These are phyloP conservation scores for Talinum fruticosum DNA, from an alignment of 148 eudicot genomes.

Conservation along the genomic window DNA sequence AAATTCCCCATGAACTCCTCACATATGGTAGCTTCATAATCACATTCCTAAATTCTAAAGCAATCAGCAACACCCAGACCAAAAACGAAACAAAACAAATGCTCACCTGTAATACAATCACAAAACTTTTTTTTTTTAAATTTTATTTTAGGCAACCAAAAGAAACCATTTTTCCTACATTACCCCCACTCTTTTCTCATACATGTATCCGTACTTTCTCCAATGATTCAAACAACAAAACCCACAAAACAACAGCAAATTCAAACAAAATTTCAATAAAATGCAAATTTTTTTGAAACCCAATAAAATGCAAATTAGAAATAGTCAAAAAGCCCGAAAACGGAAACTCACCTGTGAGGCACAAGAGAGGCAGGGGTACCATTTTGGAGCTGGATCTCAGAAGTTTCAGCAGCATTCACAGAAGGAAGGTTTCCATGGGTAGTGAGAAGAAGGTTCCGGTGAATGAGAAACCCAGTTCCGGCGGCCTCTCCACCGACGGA, in stretches of 20 bases:
- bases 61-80: neutral
- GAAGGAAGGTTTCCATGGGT: conserved; percentile 82
- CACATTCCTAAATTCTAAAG: neutral
- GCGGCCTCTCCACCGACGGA: conserved; percentile 22
- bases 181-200: neutral
- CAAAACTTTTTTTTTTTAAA: neutral
- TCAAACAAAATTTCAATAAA: neutral
- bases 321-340: neutral
- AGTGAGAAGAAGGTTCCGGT: conserved; percentile 68
- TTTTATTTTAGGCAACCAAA: neutral
- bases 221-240: conserved; percentile 17
- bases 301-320: neutral
- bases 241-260: conserved; percentile 11
- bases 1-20: neutral
- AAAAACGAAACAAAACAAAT: neutral
- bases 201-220: neutral
- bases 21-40: neutral
- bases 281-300: neutral
- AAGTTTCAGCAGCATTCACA: conserved; percentile 61
- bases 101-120: neutral
- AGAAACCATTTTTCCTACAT: neutral
- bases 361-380: conserved; percentile 67
- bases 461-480: conserved; percentile 77
- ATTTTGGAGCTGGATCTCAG: conserved; percentile 74
- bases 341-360: conserved; percentile 61